Base-by-base conservation (phyloP, 768 basidiomycete genomes). In the Boletus bicolor region DNA sequence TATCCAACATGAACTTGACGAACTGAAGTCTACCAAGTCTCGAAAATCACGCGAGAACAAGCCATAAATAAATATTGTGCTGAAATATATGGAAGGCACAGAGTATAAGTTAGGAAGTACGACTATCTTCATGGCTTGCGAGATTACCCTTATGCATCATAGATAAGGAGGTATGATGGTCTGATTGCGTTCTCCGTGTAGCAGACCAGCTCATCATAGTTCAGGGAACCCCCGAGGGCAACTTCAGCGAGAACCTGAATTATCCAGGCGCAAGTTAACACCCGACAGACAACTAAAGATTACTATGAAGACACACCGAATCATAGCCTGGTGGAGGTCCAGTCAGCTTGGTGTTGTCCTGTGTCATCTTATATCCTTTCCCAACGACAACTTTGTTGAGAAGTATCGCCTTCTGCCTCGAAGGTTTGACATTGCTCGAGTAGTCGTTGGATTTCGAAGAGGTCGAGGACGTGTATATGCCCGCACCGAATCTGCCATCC, bases 371-470 rank as follows among this genome's bases (percentile, higher is more conserved):
- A 62, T 78, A 82, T 5, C 85, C 86, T 61, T 82, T 85, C 28
- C 86, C 86, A 24, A 87, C 86, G 14, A 87, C 74, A 19, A 89
- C 86, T 63, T 87, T 88, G 70, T 87, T 88, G 51, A 89, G 71
- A n/a, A 89, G 76, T 38, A 89, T 85, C 0, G 83, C 82, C 60
- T 86, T 86, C 58, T 81, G 68, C 17, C 69, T 67, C 0, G 83
- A 86, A 42, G 77, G 71, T 56, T 77, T 79, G 50, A 78, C 75
- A 56, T 85, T 86, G 49, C 73, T 75, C 11, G 85, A 85, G 64
- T 89, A 89, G 68, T 89, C 86, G 56, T 87, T 83, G 17, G 86
- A 85, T 79, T 88, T 88, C 7, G 86, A 88, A n/a, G 87, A 87
- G 1, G 86, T 88, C n/a, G 84, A 84, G 6, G 85, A 86, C 1